These are phyloP conservation scores for Physcomitrellopsis africana DNA, from an alignment of 225 moss, liverwort and hornwort genomes.

Conservation along the genomic window DNA sequence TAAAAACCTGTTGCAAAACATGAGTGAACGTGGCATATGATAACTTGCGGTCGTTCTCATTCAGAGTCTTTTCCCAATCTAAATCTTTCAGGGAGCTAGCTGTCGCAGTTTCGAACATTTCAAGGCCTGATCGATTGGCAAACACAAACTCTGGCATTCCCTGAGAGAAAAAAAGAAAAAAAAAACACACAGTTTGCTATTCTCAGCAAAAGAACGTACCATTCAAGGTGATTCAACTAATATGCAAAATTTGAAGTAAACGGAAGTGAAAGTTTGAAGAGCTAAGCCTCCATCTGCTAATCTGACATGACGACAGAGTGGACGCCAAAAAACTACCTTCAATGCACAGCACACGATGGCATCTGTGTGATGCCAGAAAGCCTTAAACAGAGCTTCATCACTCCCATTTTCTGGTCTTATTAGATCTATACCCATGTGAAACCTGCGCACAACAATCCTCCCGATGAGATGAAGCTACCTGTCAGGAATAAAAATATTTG, in stretches of 20 bases:
- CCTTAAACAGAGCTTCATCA: conserved; percentile 62
- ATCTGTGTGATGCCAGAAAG: conserved; percentile 49
- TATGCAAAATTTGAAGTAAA: neutral
- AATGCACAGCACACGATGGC: conserved; percentile 87
- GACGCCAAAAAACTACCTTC: conserved; percentile 59
- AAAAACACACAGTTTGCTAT: too few species aligned
- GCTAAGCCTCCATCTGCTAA: neutral
- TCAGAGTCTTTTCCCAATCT: conserved; percentile 90
- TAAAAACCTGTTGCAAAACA: conserved; percentile 87
- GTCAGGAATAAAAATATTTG: neutral
- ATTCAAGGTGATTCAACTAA: neutral
- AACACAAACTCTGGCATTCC: conserved; percentile 86
- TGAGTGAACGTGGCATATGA: conserved; percentile 84
- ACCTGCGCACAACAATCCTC: conserved; percentile 37
- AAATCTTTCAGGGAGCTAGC: conserved; percentile 69
- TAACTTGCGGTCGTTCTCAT: conserved; percentile 82
- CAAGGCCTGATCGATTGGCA: conserved; percentile 84
- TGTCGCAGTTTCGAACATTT: conserved; percentile 87
- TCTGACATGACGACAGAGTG: neutral
- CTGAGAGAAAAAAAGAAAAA: conserved; percentile 28
- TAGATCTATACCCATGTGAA: conserved; percentile 83
- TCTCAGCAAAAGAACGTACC: neutral
- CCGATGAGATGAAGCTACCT: neutral
- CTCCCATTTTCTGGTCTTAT: conserved; percentile 63
- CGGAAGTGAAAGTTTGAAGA: neutral